These are phyloP conservation scores for Orbilia blumenaviensis DNA, from an alignment of 2,329 filamentous ascomycete genomes.

Conservation along the genomic window DNA sequence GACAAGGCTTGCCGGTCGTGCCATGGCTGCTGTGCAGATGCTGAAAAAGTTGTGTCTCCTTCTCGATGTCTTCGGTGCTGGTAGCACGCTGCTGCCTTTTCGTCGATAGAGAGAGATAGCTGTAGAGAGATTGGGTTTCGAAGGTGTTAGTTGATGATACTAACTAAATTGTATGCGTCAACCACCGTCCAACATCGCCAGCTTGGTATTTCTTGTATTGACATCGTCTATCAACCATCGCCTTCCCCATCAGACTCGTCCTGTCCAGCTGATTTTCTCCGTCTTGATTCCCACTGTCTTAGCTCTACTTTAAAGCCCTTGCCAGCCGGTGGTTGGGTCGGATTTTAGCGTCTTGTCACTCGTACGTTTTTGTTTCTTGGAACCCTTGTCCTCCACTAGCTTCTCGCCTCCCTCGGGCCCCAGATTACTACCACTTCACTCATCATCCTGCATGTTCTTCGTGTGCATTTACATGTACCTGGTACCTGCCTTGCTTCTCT, in stretches of 20 bases:
- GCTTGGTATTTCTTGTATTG: conserved; percentile 15
- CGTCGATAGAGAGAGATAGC: not conserved
- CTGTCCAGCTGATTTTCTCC: conserved; percentile 29
- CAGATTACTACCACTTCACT: not conserved
- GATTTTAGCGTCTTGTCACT: conserved; percentile 16
- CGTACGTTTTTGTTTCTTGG: conserved; percentile 4
- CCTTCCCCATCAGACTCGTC: not conserved
- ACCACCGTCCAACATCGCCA: not conserved
- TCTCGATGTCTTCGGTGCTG: conserved; percentile 2
- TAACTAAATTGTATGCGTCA: not conserved
- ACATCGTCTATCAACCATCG: not conserved
- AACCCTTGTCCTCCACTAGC: conserved; percentile 7
- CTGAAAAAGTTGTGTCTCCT: not conserved
- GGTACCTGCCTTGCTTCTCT: conserved; percentile 11
- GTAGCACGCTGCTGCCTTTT: not conserved
- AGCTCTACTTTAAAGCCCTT: conserved; percentile 9
- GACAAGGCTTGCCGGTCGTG: conserved; percentile 3
- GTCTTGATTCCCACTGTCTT: conserved; percentile 7
- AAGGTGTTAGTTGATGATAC: not conserved
- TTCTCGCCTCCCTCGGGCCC: conserved; percentile 10
- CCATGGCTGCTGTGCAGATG: conserved; percentile 5
- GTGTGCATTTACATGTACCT: conserved; percentile 12
- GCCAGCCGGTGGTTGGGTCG: conserved; percentile 20
- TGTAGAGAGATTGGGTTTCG: not conserved
- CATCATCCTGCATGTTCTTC: conserved; percentile 8